Evolutionary conservation across 2,329 filamentous ascomycete genomes (phyloP).

Genomic region (Paradendryphiella salina): DNA sequence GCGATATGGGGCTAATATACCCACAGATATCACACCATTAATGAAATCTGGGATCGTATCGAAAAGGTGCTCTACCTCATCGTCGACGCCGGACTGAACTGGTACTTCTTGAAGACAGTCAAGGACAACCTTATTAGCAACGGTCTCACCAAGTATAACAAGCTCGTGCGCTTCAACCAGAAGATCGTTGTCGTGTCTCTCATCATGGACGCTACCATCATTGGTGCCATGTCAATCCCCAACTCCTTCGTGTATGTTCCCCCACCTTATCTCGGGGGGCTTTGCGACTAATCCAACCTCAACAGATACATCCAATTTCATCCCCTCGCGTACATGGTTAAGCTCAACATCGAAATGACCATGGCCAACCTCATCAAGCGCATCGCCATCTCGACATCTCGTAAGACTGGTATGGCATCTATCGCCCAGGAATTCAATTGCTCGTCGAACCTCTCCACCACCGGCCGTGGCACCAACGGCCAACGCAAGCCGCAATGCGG

Average conservation of each 20-base stretch:
- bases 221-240: slow-evolving; percentile 53
- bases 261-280: background rate
- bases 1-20: slow-evolving; percentile 6
- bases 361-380: slow-evolving; percentile 56
- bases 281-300: background rate
- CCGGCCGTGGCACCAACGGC: slow-evolving; percentile 15
- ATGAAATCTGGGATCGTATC: slow-evolving; percentile 47
- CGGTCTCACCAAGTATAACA: slow-evolving; percentile 56
- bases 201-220: slow-evolving; percentile 55
- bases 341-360: slow-evolving; percentile 58
- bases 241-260: slow-evolving; percentile 51
- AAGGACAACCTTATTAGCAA: slow-evolving; percentile 54
- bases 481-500: slow-evolving; percentile 10
- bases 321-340: slow-evolving; percentile 55
- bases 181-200: slow-evolving; percentile 56
- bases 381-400: slow-evolving; percentile 40
- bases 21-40: slow-evolving; percentile 36
- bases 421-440: slow-evolving; percentile 39
- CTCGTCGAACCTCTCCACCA: slow-evolving; percentile 27
- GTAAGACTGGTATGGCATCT: slow-evolving; percentile 32
- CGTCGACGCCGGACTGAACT: slow-evolving; percentile 46
- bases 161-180: slow-evolving; percentile 56
- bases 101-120: slow-evolving; percentile 50
- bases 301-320: slow-evolving; percentile 55
- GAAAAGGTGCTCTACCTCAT: slow-evolving; percentile 47